Conservation (phyloP, 2,329 filamentous ascomycete species). For the Xylaria arbuscula region DNA sequence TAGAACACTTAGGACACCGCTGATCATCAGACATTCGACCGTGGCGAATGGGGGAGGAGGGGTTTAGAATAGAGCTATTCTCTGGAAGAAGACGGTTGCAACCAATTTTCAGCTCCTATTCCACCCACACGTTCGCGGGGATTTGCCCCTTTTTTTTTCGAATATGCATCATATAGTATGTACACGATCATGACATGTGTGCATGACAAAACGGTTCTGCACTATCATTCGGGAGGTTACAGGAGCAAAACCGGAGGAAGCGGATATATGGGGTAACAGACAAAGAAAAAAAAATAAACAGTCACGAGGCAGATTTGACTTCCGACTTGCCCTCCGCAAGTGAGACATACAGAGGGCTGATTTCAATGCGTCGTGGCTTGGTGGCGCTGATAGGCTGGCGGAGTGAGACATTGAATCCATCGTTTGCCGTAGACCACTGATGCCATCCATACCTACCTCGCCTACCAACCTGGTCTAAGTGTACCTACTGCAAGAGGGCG, state of each 20-base stretch:
- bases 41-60: conserved; percentile 7
- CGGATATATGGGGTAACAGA: conserved; percentile 4
- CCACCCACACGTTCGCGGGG: neutral
- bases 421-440: neutral
- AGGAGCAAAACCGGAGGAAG: neutral
- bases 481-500: neutral
- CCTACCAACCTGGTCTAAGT: neutral
- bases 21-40: conserved; percentile 13
- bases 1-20: neutral
- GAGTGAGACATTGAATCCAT: conserved; percentile 35
- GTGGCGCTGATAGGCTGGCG: conserved; percentile 32
- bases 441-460: neutral
- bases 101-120: conserved; percentile 23
- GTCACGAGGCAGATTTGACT: conserved; percentile 34
- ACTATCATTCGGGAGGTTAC: conserved; percentile 14
- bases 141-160: neutral
- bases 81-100: neutral
- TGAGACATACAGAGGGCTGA: conserved; percentile 39
- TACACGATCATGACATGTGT: neutral
- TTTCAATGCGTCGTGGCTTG: conserved; percentile 16
- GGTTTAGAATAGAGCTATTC: conserved; percentile 22
- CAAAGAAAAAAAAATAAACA: neutral
- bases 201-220: conserved; percentile 23
- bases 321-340: conserved; percentile 8
- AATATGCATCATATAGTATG: neutral